These are phyloP conservation scores for Ramularia endophylla DNA, from an alignment of 2,329 filamentous ascomycete genomes.

Conservation along the genomic window DNA sequence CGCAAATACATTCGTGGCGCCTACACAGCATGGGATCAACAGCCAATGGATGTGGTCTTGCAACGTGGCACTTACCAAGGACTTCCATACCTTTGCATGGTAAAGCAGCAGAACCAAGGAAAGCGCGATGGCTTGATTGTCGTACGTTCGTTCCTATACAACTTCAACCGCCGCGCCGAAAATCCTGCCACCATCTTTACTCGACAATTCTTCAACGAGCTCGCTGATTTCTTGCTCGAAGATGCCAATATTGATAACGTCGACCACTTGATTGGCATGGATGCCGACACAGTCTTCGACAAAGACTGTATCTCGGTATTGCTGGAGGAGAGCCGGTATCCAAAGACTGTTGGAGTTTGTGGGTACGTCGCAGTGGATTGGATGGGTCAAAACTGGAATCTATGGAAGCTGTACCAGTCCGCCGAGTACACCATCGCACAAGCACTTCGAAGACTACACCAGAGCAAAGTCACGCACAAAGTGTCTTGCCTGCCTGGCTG, in stretches of 20 bases:
- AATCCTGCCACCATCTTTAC: slow-evolving; percentile 1
- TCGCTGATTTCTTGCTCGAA: background rate
- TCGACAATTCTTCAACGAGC: slow-evolving; percentile 1
- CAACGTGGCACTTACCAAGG: background rate
- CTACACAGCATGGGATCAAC: slow-evolving; percentile 6
- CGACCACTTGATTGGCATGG: slow-evolving; percentile 4
- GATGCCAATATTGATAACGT: slow-evolving; percentile 1
- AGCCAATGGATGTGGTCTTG: slow-evolving; percentile 1
- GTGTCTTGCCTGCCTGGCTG: no score
- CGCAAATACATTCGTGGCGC: background rate
- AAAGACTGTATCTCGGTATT: background rate
- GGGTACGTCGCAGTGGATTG: slow-evolving; percentile 5
- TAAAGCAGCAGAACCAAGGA: slow-evolving; percentile 5
- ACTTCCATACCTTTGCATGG: background rate
- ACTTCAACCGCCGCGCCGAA: slow-evolving; percentile 1
- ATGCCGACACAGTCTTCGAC: slow-evolving; percentile 3
- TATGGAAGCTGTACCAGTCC: no score
- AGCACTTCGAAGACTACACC: no score
- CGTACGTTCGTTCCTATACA: slow-evolving; percentile 3
- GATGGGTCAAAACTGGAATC: no score
- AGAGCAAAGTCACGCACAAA: no score
- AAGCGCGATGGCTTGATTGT: slow-evolving; percentile 5
- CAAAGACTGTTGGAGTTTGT: slow-evolving; percentile 1
- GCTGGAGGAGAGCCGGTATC: slow-evolving; percentile 1
- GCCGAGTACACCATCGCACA: no score